Evolutionary conservation across 306 rosid genomes (phyloP).

Genomic region (Arachis stenosperma): DNA sequence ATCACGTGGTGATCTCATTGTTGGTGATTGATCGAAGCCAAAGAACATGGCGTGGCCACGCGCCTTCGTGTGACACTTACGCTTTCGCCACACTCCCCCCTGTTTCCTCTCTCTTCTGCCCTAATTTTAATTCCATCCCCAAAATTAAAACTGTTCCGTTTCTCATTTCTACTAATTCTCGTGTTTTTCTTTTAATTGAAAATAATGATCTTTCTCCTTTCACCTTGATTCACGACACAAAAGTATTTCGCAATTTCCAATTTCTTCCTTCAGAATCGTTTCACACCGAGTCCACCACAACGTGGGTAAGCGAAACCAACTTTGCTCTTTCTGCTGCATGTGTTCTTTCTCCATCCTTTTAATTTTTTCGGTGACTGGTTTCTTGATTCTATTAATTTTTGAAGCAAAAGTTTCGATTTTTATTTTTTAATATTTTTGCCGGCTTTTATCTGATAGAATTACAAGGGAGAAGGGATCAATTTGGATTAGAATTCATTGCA

Average conservation of each 20-base stretch:
- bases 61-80: slow-evolving; percentile 49
- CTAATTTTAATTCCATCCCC: slow-evolving; percentile 26
- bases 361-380: not conserved
- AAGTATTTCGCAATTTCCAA: not conserved
- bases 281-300: not conserved
- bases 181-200: not conserved
- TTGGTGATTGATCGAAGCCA: not conserved
- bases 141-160: slow-evolving; percentile 32
- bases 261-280: slow-evolving; percentile 25
- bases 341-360: not conserved
- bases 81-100: slow-evolving; percentile 57
- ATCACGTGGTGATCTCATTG: slow-evolving; percentile 52
- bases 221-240: not conserved
- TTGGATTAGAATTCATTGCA: slow-evolving; percentile 16
- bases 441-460: slow-evolving; percentile 12
- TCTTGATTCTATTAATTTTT: not conserved
- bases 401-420: slow-evolving; percentile 2
- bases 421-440: not conserved
- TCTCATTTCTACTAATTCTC: slow-evolving; percentile 1
- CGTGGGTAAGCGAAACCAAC: slow-evolving; percentile 21
- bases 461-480: not conserved
- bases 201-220: not conserved
- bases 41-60: slow-evolving; percentile 48
- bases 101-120: slow-evolving; percentile 40
- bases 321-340: not conserved